These are phyloP conservation scores for Rhipidocladum racemiflorum DNA, from an alignment of 176 grass and related monocot species.

Conservation along the genomic window DNA sequence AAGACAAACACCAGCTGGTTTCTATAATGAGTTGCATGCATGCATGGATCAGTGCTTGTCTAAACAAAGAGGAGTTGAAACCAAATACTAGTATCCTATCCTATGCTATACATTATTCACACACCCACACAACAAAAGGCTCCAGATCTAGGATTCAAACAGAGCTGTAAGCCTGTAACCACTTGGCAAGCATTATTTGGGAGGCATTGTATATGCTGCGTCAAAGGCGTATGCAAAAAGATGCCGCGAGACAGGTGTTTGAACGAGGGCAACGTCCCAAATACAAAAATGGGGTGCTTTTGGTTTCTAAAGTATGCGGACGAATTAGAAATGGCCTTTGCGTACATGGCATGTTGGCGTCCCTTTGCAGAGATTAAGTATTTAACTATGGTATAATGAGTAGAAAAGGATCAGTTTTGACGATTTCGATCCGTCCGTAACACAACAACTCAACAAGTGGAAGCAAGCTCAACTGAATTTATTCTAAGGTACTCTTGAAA, in stretches of 20 bases:
- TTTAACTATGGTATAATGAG: background rate
- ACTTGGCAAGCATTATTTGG: conserved; percentile 33
- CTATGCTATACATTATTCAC: background rate
- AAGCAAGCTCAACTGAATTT: conserved; percentile 10
- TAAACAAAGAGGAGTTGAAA: conserved; percentile 20
- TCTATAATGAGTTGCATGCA: conserved; percentile 13
- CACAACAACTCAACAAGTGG: conserved; percentile 3
- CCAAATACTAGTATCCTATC: background rate
- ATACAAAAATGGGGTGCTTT: conserved; percentile 36
- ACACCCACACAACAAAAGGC: background rate
- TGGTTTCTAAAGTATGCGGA: conserved; percentile 16
- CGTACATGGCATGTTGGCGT: conserved; percentile 34
- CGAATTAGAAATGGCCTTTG: conserved; percentile 29
- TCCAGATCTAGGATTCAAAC: conserved; percentile 50
- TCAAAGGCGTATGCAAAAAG: conserved; percentile 42
- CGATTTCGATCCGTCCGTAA: conserved; percentile 3
- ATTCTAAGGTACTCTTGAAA: background rate
- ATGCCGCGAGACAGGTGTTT: conserved; percentile 44
- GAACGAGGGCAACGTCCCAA: conserved; percentile 28
- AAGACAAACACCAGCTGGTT: conserved; percentile 10
- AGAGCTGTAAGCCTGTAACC: conserved; percentile 38
- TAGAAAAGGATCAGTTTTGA: background rate
- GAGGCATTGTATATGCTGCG: background rate
- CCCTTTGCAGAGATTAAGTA: background rate
- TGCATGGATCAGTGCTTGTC: background rate